Evolutionary conservation across 768 basidiomycete genomes (phyloP).

Genomic region (Cyclocybe cylindracea): DNA sequence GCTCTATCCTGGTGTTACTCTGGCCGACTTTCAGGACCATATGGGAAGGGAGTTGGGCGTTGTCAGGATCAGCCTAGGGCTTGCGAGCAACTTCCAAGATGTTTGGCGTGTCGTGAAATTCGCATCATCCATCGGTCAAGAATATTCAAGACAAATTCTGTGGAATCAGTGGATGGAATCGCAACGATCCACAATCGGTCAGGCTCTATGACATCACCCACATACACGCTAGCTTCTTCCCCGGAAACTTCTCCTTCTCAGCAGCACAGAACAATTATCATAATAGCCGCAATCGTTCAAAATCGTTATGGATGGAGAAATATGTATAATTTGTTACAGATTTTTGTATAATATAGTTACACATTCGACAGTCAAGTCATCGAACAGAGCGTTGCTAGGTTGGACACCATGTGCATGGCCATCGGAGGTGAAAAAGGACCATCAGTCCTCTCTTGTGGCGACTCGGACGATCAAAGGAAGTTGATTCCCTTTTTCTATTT

Average conservation of each 20-base stretch:
- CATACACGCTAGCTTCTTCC: too few species aligned
- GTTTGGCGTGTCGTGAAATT: constrained; percentile 60
- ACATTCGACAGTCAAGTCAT: background rate
- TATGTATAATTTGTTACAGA: too few species aligned
- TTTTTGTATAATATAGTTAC: too few species aligned
- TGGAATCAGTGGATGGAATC: constrained; percentile 34
- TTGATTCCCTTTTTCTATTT: constrained; percentile 41
- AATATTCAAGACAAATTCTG: constrained; percentile 17
- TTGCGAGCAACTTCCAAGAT: constrained; percentile 79
- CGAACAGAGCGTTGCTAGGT: background rate
- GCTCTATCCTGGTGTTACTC: constrained; percentile 59
- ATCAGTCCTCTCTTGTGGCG: constrained; percentile 25
- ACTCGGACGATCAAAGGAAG: constrained; percentile 39
- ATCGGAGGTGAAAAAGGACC: background rate
- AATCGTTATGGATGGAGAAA: background rate
- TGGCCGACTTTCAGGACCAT: constrained; percentile 58
- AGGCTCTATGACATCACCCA: constrained; percentile 18
- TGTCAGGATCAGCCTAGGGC: constrained; percentile 75
- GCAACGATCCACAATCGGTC: constrained; percentile 12
- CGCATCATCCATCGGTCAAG: constrained; percentile 43
- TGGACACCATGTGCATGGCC: too few species aligned
- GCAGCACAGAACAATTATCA: too few species aligned
- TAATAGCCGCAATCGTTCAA: too few species aligned
- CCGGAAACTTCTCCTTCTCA: too few species aligned
- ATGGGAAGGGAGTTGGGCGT: constrained; percentile 75